Base-by-base conservation (phyloP, 2,329 filamentous ascomycete species). In the Emmonsia crescens region DNA sequence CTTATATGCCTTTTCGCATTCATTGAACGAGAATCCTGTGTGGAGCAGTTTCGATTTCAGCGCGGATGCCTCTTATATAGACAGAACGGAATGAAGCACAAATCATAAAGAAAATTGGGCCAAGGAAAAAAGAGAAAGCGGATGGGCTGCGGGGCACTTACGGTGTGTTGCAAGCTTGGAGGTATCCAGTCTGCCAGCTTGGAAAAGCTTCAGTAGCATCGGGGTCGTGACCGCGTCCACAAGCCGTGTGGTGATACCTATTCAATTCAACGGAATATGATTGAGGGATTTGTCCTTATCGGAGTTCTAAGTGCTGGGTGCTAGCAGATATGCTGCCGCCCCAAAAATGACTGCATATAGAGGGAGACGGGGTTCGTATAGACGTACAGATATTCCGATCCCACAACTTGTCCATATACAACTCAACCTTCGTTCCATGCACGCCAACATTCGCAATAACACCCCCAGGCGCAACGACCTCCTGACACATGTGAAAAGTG, bases 371-470 rank as follows among this genome's bases (percentile, higher is more conserved):
- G 5, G 5, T 2, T 27, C 2, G 5, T n/a, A 3, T 52, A 52
- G n/a, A 74, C 77, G 71, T 64, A 80, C 78, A 72, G 55, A 83
- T 80, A 65, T 84, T 84, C 63, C 76, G 76, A 61, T 77, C 73
- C 83, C 82, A 85, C 5, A 85, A 72, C 55, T 74, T 76, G 60
- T 85, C 78, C 16, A 85, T 73, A 46, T 82, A 76, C 48, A 85
- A 70, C 60, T 79, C 73, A 0, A 78, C 82, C 55, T 77, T 78
- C n/a, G 72, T 76, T 0, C 82, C 82, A 66, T 84, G 82, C 6
- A 85, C 83, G 9, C 83, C 83, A 2, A 85, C 76, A 66, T 84
- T 85, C 3, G 82, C 82, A 64, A 85, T 78, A 0, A 75, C 72
- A 3, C 81, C 83, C 1, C 82, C 82, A 0, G 78, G 72, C 0